Percentiles rank a stretch among this genome's conserved stretches.
These are phyloP conservation scores for Coelastrella sp. DNA, from an alignment of 139 green algal genomes.

Conservation along the genomic window DNA sequence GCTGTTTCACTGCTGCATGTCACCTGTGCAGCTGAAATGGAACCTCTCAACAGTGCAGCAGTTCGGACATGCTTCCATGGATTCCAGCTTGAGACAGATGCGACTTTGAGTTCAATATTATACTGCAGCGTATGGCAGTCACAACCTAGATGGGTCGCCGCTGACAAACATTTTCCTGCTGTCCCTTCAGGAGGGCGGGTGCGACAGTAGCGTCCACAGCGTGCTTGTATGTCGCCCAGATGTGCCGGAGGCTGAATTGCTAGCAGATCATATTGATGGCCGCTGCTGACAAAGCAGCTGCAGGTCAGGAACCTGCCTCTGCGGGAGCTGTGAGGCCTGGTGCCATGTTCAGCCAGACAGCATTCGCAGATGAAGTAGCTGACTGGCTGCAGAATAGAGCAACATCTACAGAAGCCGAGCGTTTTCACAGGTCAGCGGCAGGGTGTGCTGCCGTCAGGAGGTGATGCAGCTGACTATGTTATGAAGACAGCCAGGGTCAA, in stretches of 20 bases:
- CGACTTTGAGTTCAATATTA: too few species aligned
- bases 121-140: too few species aligned
- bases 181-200: not conserved
- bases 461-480: too few species aligned
- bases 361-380: slow-evolving; percentile 3
- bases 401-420: slow-evolving; percentile 2
- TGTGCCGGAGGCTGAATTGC: not conserved
- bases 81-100: too few species aligned
- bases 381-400: slow-evolving; percentile 35
- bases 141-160: too few species aligned
- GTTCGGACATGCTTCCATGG: too few species aligned
- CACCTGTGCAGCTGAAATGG: too few species aligned
- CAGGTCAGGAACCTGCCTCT: not conserved
- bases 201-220: too few species aligned
- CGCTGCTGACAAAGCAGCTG: not conserved
- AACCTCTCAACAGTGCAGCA: too few species aligned
- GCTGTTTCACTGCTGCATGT: too few species aligned
- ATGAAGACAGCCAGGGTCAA: not conserved
- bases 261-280: not conserved
- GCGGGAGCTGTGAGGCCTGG: not conserved
- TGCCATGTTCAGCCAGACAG: slow-evolving; percentile 10
- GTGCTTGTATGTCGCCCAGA: too few species aligned
- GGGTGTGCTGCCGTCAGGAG: not conserved
- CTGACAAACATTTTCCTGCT: not conserved
- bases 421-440: not conserved